Evolutionary conservation across 768 basidiomycete genomes (phyloP).

Genomic region (Trametes meyenii): DNA sequence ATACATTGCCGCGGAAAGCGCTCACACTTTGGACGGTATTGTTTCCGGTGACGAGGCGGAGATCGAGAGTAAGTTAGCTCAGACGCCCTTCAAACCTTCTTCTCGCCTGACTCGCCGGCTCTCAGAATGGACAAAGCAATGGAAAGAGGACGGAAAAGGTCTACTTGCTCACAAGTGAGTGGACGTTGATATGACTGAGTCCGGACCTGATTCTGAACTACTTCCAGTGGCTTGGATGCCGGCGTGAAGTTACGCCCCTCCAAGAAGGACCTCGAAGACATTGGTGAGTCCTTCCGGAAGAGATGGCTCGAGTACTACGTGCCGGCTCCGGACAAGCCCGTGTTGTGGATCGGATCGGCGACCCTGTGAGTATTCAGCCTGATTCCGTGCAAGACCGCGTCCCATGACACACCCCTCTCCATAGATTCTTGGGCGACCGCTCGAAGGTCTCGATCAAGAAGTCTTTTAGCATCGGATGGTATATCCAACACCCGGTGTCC

Average conservation of each 20-base stretch:
- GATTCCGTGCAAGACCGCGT: neutral
- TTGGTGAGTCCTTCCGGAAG: constrained; percentile 50
- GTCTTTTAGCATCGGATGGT: constrained; percentile 35
- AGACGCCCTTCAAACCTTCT: neutral
- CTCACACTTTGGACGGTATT: constrained; percentile 28
- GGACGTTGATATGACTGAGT: neutral
- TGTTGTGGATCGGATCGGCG: constrained; percentile 45
- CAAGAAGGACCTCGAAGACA: constrained; percentile 48
- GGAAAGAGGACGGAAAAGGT: constrained; percentile 44
- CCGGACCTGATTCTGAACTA: neutral
- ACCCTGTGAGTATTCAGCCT: constrained; percentile 40
- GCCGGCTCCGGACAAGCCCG: constrained; percentile 57
- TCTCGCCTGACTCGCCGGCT: neutral
- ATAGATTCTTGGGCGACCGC: constrained; percentile 33
- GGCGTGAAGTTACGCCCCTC: constrained; percentile 61
- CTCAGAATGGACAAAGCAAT: constrained; percentile 39
- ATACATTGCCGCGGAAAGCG: constrained; percentile 20
- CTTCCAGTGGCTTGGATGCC: constrained; percentile 51
- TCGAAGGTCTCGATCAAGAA: constrained; percentile 28
- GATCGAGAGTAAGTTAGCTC: constrained; percentile 22
- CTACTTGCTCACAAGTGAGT: constrained; percentile 57
- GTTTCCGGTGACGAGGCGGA: constrained; percentile 18
- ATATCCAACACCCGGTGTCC: constrained; percentile 48
- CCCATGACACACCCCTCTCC: neutral
- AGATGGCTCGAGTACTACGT: constrained; percentile 56